Base-by-base conservation (phyloP, 106 monocot genomes). In the Acorus gramineus region DNA sequence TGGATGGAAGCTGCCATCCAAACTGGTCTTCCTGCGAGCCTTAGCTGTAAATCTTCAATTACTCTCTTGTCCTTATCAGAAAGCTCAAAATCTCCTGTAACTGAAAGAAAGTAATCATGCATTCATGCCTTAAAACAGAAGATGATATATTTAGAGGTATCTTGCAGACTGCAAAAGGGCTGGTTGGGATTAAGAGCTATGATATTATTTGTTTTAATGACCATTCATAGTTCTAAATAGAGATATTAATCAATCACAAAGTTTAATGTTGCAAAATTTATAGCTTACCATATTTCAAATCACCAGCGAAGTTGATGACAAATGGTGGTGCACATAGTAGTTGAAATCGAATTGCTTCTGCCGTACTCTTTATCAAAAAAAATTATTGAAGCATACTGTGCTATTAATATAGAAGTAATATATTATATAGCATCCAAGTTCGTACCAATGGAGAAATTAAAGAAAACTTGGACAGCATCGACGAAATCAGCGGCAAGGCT, bases 1-100 rank as follows among this genome's bases (percentile, higher is more conserved):
- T 95, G 95, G 59, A 95, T 76, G 48, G 95, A 95, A 68, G 95
- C 84, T 67, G 87, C 90, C 90, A 90, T 90, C 95, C 95, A 95
- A 67, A 80, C 73, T 53, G 86, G 80, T 55, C 95, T 77, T 47
- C 71, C 68, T 4, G 14, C 48, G 63, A 90, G 42, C 57, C 82
- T 76, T 66, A 73, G 51, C 63, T 70, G 76, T 60, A 95, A 76
- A 80, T 82, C 69, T 64, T 84, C 53, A 71, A 85, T 62, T 5
- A 49, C 71, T 62, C 28, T 71, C 7, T 28, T 53, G 42, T 78
- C 90, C 11, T 66, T 70, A 55, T 77, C 70, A 49, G 62, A 7
- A 9, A 75, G 47, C 53, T 61, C 62, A 60, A 73, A 58, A 63
- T 76, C 65, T 72, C 84, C 86, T 55, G 82, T 79, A 73, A 80